Evolutionary conservation across 2,329 filamentous ascomycete genomes (phyloP).

Genomic region (Colletotrichum musae): DNA sequence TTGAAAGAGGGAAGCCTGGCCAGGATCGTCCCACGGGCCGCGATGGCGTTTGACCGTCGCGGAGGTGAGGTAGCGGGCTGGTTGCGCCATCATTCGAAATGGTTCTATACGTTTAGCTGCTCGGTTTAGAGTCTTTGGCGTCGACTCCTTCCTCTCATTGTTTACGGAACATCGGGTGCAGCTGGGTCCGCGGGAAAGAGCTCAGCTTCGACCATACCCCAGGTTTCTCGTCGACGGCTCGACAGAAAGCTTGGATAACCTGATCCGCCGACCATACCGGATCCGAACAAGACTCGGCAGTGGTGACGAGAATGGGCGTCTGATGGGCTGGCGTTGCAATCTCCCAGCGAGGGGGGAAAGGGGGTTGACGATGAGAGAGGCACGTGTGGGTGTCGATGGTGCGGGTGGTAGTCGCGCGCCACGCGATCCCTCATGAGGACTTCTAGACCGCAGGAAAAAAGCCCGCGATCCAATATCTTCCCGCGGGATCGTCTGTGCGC

Average conservation of each 20-base stretch:
- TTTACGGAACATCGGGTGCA: too few relatives aligned
- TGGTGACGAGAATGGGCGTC: constrained; percentile 15
- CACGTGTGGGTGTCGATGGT: constrained; percentile 7
- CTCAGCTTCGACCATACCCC: too few relatives aligned
- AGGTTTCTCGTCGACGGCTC: background rate
- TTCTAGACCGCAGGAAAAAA: constrained; percentile 3
- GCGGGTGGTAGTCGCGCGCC: background rate
- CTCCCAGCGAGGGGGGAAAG: background rate
- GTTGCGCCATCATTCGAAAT: too few relatives aligned
- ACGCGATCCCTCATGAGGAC: background rate
- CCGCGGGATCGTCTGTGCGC: background rate
- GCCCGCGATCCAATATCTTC: background rate
- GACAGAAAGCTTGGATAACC: background rate
- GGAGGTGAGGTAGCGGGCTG: too few relatives aligned
- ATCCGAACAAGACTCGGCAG: background rate
- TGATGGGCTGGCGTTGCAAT: constrained; percentile 2
- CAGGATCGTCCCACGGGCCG: too few relatives aligned
- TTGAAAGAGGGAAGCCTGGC: too few relatives aligned
- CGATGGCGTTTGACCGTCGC: too few relatives aligned
- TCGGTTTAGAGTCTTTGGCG: too few relatives aligned
- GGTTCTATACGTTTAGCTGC: too few relatives aligned
- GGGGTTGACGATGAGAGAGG: constrained; percentile 1
- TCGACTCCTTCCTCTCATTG: too few relatives aligned
- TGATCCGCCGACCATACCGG: background rate
- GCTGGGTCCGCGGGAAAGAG: too few relatives aligned